Base-by-base conservation (phyloP, 2,329 filamentous ascomycete genomes). In the Colletotrichum sp. region DNA sequence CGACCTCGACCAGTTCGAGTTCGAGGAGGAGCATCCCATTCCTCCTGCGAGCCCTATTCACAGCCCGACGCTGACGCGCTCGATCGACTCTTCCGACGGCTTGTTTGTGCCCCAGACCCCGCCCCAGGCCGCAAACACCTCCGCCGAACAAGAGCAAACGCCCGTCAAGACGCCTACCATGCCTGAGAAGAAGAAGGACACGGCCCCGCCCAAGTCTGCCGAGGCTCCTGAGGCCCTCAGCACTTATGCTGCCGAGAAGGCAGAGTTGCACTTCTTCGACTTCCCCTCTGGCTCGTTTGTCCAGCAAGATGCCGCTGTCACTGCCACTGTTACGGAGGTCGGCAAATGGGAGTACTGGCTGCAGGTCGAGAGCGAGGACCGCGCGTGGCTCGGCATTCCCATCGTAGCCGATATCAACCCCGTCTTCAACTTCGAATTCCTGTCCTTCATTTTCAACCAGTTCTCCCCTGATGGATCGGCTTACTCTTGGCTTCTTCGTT, bases 381-480 rank as follows among this genome's bases (percentile, higher is more conserved):
- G 92, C 81, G 93, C 96, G 70, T 98, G 96, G 95, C 88, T 99
- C 4, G 96, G 96, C 26, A 95, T 98, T 78, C 91, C 94, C 4
- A 92, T 99, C 34, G 89, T 96, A 34, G 94, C 95, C 8, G 97
- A 99, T 80, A 95, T 99, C 84, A 99, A 99, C 80, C 97, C 77
- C 0, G 96, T 99, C 24, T 99, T 99, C 88, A 99, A 99, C 86
- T 99, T 98, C 79, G 97, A 99, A 84, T 99, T 96, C 81, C 89
- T 98, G n/a, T 99, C 96, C 0, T 99, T 99, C 83, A 98, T 99
- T 81, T 99, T 99, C 90, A 99, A 99, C 82, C 96, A 98, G 83
- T 99, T 98, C 83, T 91, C 94, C 16, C 90, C 93, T 43, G 95
- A 98, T 84, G 95, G 96, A 3, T 94, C 94, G 3, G 96, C 97